These are phyloP conservation scores for Acacia acuminata DNA, from an alignment of 306 rosid species.

Conservation along the genomic window DNA sequence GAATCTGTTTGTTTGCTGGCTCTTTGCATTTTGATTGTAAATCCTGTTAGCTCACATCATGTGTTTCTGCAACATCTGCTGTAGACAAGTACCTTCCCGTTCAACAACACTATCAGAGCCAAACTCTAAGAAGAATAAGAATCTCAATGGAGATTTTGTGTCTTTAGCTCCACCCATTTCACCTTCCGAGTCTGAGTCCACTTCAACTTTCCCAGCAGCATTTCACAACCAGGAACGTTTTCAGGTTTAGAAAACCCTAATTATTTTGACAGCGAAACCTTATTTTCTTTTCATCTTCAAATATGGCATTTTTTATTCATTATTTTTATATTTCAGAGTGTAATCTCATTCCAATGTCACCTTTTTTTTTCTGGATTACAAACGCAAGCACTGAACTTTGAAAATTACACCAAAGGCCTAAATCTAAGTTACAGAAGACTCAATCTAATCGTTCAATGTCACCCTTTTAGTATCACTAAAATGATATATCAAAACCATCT, in stretches of 20 bases:
- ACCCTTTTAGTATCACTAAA: not conserved
- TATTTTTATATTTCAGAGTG: not conserved
- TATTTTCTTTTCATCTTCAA: not conserved
- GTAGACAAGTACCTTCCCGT: slow-evolving; percentile 51
- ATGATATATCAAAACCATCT: not conserved
- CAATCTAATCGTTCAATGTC: not conserved
- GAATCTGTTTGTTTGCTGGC: not conserved
- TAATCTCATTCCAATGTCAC: not conserved
- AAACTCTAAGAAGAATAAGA: slow-evolving; percentile 40
- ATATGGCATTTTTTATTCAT: not conserved
- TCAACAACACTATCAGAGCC: slow-evolving; percentile 44
- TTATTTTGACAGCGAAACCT: not conserved
- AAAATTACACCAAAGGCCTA: no score
- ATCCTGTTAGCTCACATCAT: slow-evolving; percentile 25
- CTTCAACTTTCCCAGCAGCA: slow-evolving; percentile 31
- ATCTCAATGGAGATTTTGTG: slow-evolving; percentile 53
- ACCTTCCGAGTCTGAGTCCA: slow-evolving; percentile 29
- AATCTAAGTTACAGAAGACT: no score
- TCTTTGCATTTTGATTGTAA: slow-evolving; percentile 5
- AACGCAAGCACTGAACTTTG: no score
- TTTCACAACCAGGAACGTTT: slow-evolving; percentile 38
- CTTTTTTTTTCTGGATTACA: not conserved
- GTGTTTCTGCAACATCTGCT: slow-evolving; percentile 26
- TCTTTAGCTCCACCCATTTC: slow-evolving; percentile 56
- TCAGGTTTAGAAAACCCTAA: slow-evolving; percentile 36